Evolutionary conservation across 129 eudicot genomes (phyloP), one percentile per base, ranked within the genome.

Genomic region (Flaveria trinervia): DNA sequence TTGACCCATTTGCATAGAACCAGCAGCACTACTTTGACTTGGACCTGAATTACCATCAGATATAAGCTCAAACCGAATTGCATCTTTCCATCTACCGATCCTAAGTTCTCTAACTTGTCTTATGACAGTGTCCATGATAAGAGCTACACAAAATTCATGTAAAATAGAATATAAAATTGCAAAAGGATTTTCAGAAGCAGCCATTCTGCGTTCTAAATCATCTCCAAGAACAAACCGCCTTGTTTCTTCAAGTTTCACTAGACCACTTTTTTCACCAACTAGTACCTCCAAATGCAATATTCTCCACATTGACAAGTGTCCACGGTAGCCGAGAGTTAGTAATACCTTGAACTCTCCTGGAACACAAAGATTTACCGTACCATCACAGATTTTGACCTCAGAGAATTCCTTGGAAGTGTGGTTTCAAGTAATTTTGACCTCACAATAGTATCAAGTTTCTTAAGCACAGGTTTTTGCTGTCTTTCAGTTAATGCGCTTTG

Each of bases 171-270:
- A 95, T 70, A 95, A 79, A 62, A 83, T 89, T 65, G 78, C 72
- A 84, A 95, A 95, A 10, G 99, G 99, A 59, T 86, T 79, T 30
- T 86, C 97, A 11, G 96, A 84, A 66, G 96, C 94, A 51, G 99
- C 95, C 99, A 95, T 95, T 85, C 99, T 88, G 45, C 99, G 96
- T 81, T 95, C 99, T 77, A 95, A 77, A 79, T 95, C 97, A 81
- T 95, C 99, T 70, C 99, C 99, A 48, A 95, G 89, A 87, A 85
- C 90, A 86, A 86, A 93, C 39, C 96, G 86, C 39, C 96, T 87
- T 14, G 77, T 81, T 78, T 88, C 96, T 86, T 95, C 99, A 61
- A 92, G 86, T 80, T 95, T 95, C 61, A 95, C 90, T n/a, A 59
- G 80, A 68, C 99, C 99, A 86, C 85, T 89, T 86, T 81, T 85